These are phyloP conservation scores for Colletotrichum eremochloae DNA, from an alignment of 2,329 filamentous ascomycete genomes.

Conservation along the genomic window DNA sequence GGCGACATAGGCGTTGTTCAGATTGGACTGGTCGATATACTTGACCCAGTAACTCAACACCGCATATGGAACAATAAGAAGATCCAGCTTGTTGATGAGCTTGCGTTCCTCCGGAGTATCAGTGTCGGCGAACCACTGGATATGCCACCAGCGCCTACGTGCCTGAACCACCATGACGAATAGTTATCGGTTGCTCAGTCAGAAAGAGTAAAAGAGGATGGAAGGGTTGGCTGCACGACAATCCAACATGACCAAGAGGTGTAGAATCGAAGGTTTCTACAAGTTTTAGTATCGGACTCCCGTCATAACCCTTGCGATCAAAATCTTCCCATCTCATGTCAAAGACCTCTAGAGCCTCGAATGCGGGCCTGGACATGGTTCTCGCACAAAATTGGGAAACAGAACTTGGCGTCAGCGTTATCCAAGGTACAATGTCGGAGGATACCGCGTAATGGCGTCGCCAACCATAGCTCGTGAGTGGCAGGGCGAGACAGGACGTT, in stretches of 20 bases:
- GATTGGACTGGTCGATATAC: slow-evolving; percentile 48
- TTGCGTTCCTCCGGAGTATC: slow-evolving; percentile 60
- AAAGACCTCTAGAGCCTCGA: neutral
- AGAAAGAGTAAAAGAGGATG: neutral
- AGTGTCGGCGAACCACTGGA: slow-evolving; percentile 63
- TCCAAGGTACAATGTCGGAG: neutral
- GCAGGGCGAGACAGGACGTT: neutral
- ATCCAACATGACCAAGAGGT: neutral
- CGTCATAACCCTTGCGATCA: neutral
- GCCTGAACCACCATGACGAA: slow-evolving; percentile 28
- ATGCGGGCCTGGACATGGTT: neutral
- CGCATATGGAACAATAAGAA: slow-evolving; percentile 53
- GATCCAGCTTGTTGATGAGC: slow-evolving; percentile 59
- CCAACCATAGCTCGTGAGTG: neutral
- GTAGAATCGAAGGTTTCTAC: slow-evolving; percentile 9
- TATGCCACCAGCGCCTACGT: slow-evolving; percentile 52
- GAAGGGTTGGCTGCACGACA: neutral
- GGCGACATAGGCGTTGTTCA: slow-evolving; percentile 52
- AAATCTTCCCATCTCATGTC: slow-evolving; percentile 12
- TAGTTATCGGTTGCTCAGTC: neutral
- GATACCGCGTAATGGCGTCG: slow-evolving; percentile 2
- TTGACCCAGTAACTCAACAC: slow-evolving; percentile 48
- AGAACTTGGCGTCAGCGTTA: neutral
- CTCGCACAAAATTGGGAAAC: neutral
- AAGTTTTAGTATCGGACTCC: slow-evolving; percentile 19